phyloP scores from a whole-genome alignment of 2,329 filamentous ascomycete species.

The Pestalotiopsis fici region DNA sequence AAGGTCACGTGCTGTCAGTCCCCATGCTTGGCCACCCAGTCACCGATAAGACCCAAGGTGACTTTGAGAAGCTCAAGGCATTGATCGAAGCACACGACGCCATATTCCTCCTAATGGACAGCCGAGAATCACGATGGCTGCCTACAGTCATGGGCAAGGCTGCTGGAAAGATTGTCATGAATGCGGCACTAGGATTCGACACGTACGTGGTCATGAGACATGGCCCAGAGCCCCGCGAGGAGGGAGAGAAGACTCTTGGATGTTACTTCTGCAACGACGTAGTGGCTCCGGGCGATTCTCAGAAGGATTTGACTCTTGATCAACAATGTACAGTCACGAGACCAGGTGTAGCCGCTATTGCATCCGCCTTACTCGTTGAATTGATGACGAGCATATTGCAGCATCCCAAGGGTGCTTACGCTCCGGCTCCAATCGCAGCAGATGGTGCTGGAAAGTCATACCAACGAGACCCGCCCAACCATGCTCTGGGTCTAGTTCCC shows the following conservation, averaged over 20 bases:
- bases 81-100: constrained; percentile 86
- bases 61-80: constrained; percentile 74
- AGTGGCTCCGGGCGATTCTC: constrained; percentile 89
- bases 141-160: constrained; percentile 96
- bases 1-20: constrained; percentile 80
- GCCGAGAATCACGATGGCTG: constrained; percentile 90
- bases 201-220: constrained; percentile 98
- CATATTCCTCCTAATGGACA: constrained; percentile 97
- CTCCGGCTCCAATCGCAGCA: constrained; percentile 53
- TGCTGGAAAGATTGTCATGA: constrained; percentile 91
- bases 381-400: constrained; percentile 85
- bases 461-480: constrained; percentile 56
- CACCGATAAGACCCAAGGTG: constrained; percentile 68
- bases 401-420: constrained; percentile 71
- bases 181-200: constrained; percentile 94
- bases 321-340: constrained; percentile 98
- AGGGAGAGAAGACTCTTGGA: constrained; percentile 70
- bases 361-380: constrained; percentile 88
- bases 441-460: constrained; percentile 39
- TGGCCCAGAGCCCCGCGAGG: constrained; percentile 63
- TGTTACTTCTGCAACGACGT: constrained; percentile 99
- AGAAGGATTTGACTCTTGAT: constrained; percentile 93
- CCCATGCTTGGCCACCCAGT: constrained; percentile 96
- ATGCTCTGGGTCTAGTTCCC: constrained; percentile 70
- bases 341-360: constrained; percentile 88